phyloP scores from a whole-genome alignment of 2,329 filamentous ascomycete genomes.

The Hymenoscyphus fraxineus region DNA sequence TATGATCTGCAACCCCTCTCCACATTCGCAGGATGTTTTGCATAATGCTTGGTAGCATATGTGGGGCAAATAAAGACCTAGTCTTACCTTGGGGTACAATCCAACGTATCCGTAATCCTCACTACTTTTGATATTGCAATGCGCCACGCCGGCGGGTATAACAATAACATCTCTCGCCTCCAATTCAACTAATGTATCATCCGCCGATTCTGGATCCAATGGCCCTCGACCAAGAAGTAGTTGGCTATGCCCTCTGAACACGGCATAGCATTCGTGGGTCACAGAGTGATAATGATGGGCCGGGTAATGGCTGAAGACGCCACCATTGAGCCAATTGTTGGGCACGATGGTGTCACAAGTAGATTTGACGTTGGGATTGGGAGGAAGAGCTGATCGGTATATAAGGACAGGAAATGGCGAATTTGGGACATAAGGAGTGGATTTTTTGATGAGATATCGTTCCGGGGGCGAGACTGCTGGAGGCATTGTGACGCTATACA shows the following conservation, averaged over 20 bases:
- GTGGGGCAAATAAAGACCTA: not conserved
- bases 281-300: constrained; percentile 36
- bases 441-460: constrained; percentile 18
- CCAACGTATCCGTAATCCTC: constrained; percentile 36
- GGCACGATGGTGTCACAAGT: constrained; percentile 27
- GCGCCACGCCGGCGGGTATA: constrained; percentile 36
- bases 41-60: not conserved
- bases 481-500: constrained; percentile 10
- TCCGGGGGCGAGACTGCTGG: constrained; percentile 15
- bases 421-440: constrained; percentile 34
- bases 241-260: constrained; percentile 31
- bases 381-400: constrained; percentile 34
- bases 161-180: constrained; percentile 36
- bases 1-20: not conserved
- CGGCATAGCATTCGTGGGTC: constrained; percentile 38
- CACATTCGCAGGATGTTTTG: not conserved
- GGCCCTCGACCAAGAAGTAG: constrained; percentile 34
- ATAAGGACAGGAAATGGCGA: constrained; percentile 36
- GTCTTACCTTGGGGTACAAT: constrained; percentile 35
- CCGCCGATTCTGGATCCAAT: constrained; percentile 18
- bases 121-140: constrained; percentile 32
- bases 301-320: constrained; percentile 25
- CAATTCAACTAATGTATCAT: constrained; percentile 21
- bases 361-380: constrained; percentile 26
- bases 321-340: constrained; percentile 35